Base-by-base conservation (phyloP, 2,329 filamentous ascomycete species). In the Pseudocercospora cruenta region DNA sequence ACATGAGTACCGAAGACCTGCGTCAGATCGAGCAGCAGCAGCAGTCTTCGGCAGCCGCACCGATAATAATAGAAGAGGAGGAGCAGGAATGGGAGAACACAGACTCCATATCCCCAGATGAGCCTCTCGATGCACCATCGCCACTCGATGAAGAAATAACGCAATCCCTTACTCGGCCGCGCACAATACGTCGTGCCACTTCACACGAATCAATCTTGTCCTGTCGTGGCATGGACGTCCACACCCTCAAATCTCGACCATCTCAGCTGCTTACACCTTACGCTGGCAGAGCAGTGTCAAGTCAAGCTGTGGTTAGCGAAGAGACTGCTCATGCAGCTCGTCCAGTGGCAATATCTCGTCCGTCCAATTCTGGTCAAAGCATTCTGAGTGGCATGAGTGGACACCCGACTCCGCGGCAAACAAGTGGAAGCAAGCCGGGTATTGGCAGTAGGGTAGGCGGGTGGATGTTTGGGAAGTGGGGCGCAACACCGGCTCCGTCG, bases 151-250 rank as follows among this genome's bases (percentile, higher is more conserved):
- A 75, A 43, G 73, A 75, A 21, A 70, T 71, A 10, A 66, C 68
- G 60, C 65, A 66, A 33, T 67, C 71, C 22, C 63, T 73, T 54
- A 63, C 63, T 81, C 80, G 61, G 74, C 24, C 78, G 75, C 54
- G 78, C 79, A 1, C 78, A 2, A 53, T 58, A 24, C 90, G 87
- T 47, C 89, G 90, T 33, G 85, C 88, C 2, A 76, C 88, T 1
- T 97, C 94, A 1, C 93, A 96, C 72, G 94, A 97, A 76, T 96
- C 92, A 19, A 89, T 97, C 67, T 86, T 97, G 71, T 97, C 94
- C 0, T 86, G 97, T 1, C 88, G 90, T 0, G 93, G 93, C 1
- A 90, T 97, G 77, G 94, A 97, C 75, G 96, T 97, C 58, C 93
- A 96, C 77, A 78, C 77, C 2, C 83, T 96, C 4, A 89, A 90